phyloP scores from a whole-genome alignment of 2,329 filamentous ascomycete genomes.

The Erysiphe pulchra region DNA sequence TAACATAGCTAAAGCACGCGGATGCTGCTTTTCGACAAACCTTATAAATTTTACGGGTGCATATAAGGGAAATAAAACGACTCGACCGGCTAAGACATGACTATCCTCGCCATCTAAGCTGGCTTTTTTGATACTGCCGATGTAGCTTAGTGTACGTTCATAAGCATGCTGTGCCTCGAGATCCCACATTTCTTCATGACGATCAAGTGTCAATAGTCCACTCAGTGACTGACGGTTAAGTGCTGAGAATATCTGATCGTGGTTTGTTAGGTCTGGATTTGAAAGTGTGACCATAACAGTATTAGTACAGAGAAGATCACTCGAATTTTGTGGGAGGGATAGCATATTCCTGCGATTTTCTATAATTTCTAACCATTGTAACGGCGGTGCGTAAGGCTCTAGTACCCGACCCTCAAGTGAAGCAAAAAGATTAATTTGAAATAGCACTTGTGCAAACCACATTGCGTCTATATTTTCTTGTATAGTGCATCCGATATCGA shows the following conservation, averaged over 20 bases:
- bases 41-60: constrained; percentile 2
- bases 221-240: constrained; percentile 3
- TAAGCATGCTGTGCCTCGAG: constrained; percentile 4
- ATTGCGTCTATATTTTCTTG: too few relatives aligned
- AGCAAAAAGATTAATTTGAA: too few relatives aligned
- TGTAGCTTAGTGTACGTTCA: constrained; percentile 4
- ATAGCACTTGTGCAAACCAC: too few relatives aligned
- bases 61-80: constrained; percentile 4
- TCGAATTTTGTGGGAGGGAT: too few relatives aligned
- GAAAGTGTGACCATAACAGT: too few relatives aligned
- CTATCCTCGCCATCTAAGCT: constrained; percentile 1
- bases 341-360: too few relatives aligned
- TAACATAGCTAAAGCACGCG: constrained; percentile 7
- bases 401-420: too few relatives aligned
- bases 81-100: constrained; percentile 1
- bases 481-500: too few relatives aligned
- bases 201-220: constrained; percentile 2
- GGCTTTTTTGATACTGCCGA: constrained; percentile 2
- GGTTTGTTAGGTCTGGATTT: not conserved
- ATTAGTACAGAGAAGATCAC: too few relatives aligned
- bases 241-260: constrained; percentile 2
- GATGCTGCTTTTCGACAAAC: constrained; percentile 4
- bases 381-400: too few relatives aligned
- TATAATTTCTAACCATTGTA: too few relatives aligned
- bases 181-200: constrained; percentile 5